A percentile compares a stretch with the other conserved stretches of the same genome.
These are phyloP conservation scores for Hippophae rhamnoides DNA, from an alignment of 306 rosid genomes.

Conservation along the genomic window DNA sequence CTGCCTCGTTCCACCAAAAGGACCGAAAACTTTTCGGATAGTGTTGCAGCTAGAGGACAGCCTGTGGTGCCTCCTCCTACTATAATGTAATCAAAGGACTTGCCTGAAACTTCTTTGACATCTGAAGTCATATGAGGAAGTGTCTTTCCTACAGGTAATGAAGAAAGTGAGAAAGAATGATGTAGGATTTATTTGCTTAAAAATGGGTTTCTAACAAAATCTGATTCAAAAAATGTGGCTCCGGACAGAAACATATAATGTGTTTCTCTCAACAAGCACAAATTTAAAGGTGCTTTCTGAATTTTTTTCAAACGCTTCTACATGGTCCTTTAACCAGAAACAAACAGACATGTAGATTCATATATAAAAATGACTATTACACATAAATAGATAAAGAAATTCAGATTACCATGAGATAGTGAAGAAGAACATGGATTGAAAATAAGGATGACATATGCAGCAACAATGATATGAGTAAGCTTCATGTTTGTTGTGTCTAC, in stretches of 20 bases:
- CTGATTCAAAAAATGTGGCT: too few species aligned
- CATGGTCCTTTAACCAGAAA: too few species aligned
- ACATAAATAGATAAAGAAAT: not conserved
- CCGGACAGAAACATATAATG: too few species aligned
- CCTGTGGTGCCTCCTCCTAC: slow-evolving; percentile 79
- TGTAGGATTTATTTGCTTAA: too few species aligned
- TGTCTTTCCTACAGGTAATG: slow-evolving; percentile 23
- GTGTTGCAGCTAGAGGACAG: slow-evolving; percentile 64
- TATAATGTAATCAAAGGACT: slow-evolving; percentile 53
- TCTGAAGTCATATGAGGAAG: slow-evolving; percentile 55
- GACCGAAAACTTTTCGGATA: slow-evolving; percentile 54
- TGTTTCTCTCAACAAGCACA: too few species aligned
- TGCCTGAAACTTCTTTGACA: slow-evolving; percentile 49
- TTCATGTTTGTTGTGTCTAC: slow-evolving; percentile 26
- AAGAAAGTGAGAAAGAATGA: not conserved
- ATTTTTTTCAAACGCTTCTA: too few species aligned
- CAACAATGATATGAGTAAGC: slow-evolving; percentile 19
- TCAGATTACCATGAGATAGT: slow-evolving; percentile 35
- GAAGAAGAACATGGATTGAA: slow-evolving; percentile 28
- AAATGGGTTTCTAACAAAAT: too few species aligned
- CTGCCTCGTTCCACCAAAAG: slow-evolving; percentile 63
- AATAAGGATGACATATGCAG: slow-evolving; percentile 20
- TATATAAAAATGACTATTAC: not conserved
- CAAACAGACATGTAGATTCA: too few species aligned
- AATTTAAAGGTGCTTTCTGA: too few species aligned